Base-by-base conservation (phyloP, 441 rosid genomes). In the Metrosideros polymorpha region DNA sequence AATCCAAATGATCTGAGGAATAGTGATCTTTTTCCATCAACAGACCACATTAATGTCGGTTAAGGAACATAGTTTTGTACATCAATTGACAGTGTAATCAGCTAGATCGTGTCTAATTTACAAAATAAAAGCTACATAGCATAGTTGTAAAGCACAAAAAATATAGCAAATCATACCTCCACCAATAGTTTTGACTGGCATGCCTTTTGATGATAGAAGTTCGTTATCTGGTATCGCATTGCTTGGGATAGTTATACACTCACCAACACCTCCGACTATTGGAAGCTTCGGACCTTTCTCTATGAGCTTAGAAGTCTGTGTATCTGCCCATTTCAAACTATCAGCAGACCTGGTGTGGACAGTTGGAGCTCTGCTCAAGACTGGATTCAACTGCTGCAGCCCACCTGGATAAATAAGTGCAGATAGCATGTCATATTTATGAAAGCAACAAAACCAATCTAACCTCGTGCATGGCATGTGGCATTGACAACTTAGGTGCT, bases 341-440 rank as follows among this genome's bases (percentile, higher is more conserved):
- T 89, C 89, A 56, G 88, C 87, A 49, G 90, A 84, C 91, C 88
- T 90, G 87, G 91, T 85, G 84, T 92, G 89, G 83, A 88, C 86
- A 86, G 92, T 87, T 77, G 98, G 92, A 42, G 84, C 89, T 85
- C 92, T 89, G 83, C 92, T 89, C 94, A 95, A 91, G 57, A 87
- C 91, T 86, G 91, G 89, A 88, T 87, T 89, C 92, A 92, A 90
- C 71, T 90, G 94, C 66, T 89, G 95, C 92, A 92, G 92, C 88
- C 92, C 95, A 93, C 92, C 98, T 94, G 92, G 86, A 90, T 71
- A 89, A 55, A 42, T 30, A 43, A 2, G 7, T 25, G 71, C 57
- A 14, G 86, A 84, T 86, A 47, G 84, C 75, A 85, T 85, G 55
- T 57, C 51, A 85, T 57, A 85, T 89, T 85, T 85, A 51, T 56